Percentiles rank a stretch among this genome's conserved stretches.
These are phyloP conservation scores for Paramyrothecium roridum DNA, from an alignment of 2,329 filamentous ascomycete genomes.

Conservation along the genomic window DNA sequence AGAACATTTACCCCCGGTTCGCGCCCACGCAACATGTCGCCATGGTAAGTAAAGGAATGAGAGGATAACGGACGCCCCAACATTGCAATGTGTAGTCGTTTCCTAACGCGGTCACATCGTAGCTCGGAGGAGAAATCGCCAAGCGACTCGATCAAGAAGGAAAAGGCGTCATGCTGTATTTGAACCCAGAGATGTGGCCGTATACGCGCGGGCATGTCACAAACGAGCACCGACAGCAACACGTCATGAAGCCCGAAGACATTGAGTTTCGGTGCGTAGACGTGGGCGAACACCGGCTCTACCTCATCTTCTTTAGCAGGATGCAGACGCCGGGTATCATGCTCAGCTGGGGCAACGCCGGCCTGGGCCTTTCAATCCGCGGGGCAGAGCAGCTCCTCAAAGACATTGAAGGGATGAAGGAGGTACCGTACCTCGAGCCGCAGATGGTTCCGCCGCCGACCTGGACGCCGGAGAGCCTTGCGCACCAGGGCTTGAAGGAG, in stretches of 20 bases:
- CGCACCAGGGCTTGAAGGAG: constrained; percentile 33
- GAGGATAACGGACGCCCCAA: neutral
- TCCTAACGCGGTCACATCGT: neutral
- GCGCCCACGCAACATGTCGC: constrained; percentile 32
- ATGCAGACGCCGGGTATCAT: constrained; percentile 30
- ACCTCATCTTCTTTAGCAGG: constrained; percentile 37
- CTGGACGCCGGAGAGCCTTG: constrained; percentile 32
- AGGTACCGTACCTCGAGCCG: constrained; percentile 24
- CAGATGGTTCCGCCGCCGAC: constrained; percentile 26
- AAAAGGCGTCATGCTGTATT: constrained; percentile 23
- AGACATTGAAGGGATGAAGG: constrained; percentile 27
- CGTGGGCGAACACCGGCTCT: constrained; percentile 37
- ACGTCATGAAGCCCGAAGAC: constrained; percentile 27
- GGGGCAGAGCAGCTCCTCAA: constrained; percentile 40
- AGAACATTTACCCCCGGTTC: constrained; percentile 46
- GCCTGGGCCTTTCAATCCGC: constrained; percentile 43
- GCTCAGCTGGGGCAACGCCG: constrained; percentile 43
- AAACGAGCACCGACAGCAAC: constrained; percentile 30
- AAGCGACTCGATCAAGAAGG: constrained; percentile 22
- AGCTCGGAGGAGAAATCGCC: constrained; percentile 35
- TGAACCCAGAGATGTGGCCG: constrained; percentile 26
- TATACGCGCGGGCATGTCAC: constrained; percentile 26
- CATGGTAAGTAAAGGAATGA: constrained; percentile 17
- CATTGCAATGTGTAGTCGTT: too few species aligned
- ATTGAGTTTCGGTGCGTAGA: constrained; percentile 38